Evolutionary conservation across 2,329 filamentous ascomycete genomes (phyloP).

Genomic region (Tolypocladium capitatum): DNA sequence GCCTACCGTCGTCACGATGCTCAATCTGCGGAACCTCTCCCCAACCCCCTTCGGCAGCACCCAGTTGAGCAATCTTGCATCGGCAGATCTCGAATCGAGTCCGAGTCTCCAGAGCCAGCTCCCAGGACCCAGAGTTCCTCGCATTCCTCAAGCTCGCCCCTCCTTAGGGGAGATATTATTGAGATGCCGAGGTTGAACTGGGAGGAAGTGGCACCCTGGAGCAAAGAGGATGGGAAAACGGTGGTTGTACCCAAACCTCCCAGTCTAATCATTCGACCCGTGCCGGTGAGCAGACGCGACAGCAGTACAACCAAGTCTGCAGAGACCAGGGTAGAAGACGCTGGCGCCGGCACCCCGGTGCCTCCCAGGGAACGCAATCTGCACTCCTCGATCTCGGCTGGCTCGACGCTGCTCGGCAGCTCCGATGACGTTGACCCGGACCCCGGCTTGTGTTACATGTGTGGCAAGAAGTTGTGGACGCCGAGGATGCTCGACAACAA

Average conservation of each 20-base stretch:
- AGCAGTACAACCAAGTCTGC: not conserved
- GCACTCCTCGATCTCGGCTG: not conserved
- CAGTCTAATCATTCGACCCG: not conserved
- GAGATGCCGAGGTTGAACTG: no score
- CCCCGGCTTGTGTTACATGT: constrained; percentile 1
- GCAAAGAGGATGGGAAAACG: not conserved
- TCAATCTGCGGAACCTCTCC: not conserved
- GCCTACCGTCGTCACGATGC: not conserved
- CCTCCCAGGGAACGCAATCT: not conserved
- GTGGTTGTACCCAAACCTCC: not conserved
- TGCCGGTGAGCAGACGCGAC: not conserved
- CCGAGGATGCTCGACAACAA: not conserved
- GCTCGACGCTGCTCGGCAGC: not conserved
- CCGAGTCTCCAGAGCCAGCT: not conserved
- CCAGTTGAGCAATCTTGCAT: no score
- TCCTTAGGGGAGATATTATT: not conserved
- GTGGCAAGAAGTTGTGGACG: constrained; percentile 1
- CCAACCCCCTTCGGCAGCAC: not conserved
- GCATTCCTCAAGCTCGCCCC: not conserved
- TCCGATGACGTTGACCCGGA: not conserved
- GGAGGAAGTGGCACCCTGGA: not conserved
- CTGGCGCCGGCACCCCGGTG: not conserved
- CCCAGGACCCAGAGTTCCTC: accelerated
- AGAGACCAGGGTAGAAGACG: not conserved
- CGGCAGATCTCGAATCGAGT: not conserved